Evolutionary conservation across 306 rosid species (phyloP).

Genomic region (Sicyos baderoa): DNA sequence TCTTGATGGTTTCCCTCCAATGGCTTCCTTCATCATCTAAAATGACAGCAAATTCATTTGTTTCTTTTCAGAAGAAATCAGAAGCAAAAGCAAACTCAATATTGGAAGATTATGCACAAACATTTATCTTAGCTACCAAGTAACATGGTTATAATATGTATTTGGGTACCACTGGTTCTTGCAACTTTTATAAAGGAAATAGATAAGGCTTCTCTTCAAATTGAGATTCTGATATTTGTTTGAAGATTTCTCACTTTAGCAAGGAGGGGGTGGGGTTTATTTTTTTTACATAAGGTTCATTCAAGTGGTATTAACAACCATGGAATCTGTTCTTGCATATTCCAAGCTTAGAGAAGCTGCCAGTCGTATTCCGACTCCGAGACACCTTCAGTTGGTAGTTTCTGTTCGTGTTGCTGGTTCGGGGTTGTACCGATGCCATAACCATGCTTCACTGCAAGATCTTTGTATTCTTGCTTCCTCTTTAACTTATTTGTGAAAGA

Average conservation of each 20-base stretch:
- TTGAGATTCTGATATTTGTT: no score
- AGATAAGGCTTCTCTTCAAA: neutral
- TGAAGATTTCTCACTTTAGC: neutral
- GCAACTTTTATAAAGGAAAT: neutral
- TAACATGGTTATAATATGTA: neutral
- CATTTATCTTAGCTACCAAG: neutral
- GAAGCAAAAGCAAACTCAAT: neutral
- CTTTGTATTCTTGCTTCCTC: conserved; percentile 74
- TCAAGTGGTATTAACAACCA: neutral
- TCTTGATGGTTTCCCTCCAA: neutral
- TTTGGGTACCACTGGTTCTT: neutral
- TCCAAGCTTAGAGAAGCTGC: conserved; percentile 63
- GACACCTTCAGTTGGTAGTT: conserved; percentile 21
- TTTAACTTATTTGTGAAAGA: conserved; percentile 43
- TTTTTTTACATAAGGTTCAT: conserved; percentile 9
- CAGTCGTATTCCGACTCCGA: conserved; percentile 64
- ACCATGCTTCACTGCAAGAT: conserved; percentile 43
- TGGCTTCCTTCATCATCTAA: neutral
- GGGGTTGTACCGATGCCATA: conserved; percentile 29
- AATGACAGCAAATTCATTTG: neutral
- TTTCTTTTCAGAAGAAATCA: neutral
- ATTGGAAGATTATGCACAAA: neutral
- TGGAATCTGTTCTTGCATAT: conserved; percentile 16
- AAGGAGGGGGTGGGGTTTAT: neutral
- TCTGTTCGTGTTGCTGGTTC: conserved; percentile 22